Base-by-base conservation (phyloP, 805 yeast species). In the Cyberlindnera sargentensis region DNA sequence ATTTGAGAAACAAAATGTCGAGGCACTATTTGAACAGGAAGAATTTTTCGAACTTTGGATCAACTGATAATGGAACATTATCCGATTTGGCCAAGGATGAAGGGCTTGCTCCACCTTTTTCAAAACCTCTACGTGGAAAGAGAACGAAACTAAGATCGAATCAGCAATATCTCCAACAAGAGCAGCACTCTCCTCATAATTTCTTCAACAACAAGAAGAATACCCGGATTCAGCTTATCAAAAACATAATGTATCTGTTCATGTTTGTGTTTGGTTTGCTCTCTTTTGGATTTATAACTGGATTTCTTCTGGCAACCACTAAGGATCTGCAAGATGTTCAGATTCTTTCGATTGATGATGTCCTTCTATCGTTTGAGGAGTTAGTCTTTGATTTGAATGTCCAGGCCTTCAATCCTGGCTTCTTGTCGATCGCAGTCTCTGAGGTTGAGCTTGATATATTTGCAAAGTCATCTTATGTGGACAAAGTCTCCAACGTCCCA, bases 371-470 rank as follows among this genome's bases (percentile, higher is more conserved):
- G 41, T 81, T 82, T 49, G 95, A 89, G 56, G 97, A 88, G 58
- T 66, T 91, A 38, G 75, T 89, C 1, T 88, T 91, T 65, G 86
- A 83, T 58, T 66, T 91, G 53, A 75, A 77, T 3, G 76, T 88
- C 24, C 83, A 79, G 46, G 95, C 95, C 0, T 77, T 82, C 53
- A 91, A 91, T 60, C 96, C 96, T 0, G 96, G 97, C 0, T 75
- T 90, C 63, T 70, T 89, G 50, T 71, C 84, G 3, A 77, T 89
- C 5, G 65, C 68, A 2, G 70, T 90, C 2, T 67, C 70, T 35
- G 76, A 78, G 10, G 81, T 82, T 8, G 91, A 86, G 51, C 62
- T 91, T 35, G 97, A 91, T 60, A 70, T 91, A 3, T 91, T 91
- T 68, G 97, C 91, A 2, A 81, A 80, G 53, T 76, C 85, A 38